Percentiles rank a stretch among this genome's conserved stretches.
These are phyloP conservation scores for Hypoxylon sp. DNA, from an alignment of 2,329 filamentous ascomycete species.

Conservation along the genomic window DNA sequence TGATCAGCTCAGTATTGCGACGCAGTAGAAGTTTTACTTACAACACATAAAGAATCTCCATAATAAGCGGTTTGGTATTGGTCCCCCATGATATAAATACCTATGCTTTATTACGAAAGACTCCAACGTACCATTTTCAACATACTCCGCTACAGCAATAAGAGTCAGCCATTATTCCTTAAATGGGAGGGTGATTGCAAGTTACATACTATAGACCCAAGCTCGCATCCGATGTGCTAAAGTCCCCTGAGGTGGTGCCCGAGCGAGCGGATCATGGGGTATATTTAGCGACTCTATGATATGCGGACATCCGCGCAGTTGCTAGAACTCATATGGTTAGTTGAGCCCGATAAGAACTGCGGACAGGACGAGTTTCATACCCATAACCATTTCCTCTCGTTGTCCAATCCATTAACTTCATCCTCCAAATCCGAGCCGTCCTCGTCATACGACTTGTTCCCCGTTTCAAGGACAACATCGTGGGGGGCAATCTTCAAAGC, in stretches of 20 bases:
- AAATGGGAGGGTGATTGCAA: no score
- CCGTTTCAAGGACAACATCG: slow-evolving; percentile 12
- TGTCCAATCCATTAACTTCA: slow-evolving; percentile 3
- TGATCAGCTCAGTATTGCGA: slow-evolving; percentile 1
- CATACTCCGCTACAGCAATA: no score
- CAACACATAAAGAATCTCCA: slow-evolving; percentile 26
- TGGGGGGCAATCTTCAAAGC: slow-evolving; percentile 14
- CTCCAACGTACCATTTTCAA: slow-evolving; percentile 9
- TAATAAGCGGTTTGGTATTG: slow-evolving; percentile 11
- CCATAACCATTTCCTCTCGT: slow-evolving; percentile 7
- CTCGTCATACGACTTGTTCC: slow-evolving; percentile 15
- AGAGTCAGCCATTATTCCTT: no score
- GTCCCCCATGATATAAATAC: not conserved
- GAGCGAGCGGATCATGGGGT: slow-evolving; percentile 6
- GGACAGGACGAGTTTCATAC: not conserved
- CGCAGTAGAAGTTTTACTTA: slow-evolving; percentile 4
- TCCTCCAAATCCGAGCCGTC: not conserved
- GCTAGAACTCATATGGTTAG: slow-evolving; percentile 6
- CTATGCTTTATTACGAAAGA: not conserved
- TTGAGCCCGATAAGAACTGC: not conserved
- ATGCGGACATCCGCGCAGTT: slow-evolving; percentile 9
- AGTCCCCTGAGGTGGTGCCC: not conserved
- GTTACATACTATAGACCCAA: slow-evolving; percentile 22
- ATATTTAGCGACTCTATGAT: slow-evolving; percentile 14
- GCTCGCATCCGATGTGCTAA: slow-evolving; percentile 5